A percentile compares a stretch with the other conserved stretches of the same genome.
Conservation (phyloP, 1,284 basidiomycete genomes). For the Ustilago curta region DNA sequence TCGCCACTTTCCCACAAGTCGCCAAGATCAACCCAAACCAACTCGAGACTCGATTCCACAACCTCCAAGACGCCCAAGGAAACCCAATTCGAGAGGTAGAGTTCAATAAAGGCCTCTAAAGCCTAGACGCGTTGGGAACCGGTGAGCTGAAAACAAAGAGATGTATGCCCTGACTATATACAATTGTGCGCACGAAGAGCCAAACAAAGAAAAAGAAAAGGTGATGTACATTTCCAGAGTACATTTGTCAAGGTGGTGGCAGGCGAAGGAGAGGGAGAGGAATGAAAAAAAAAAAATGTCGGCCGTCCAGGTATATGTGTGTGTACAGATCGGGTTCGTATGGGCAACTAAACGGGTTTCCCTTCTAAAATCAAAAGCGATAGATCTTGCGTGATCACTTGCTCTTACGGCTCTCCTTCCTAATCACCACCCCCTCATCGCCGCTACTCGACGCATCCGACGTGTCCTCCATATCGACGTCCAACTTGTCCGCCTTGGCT, state of each 20-base stretch:
- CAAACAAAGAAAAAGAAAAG: background rate
- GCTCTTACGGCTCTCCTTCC: slow-evolving; percentile 41
- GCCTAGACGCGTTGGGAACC: background rate
- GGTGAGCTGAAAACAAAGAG: no score
- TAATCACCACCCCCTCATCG: slow-evolving; percentile 46
- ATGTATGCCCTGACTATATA: no score
- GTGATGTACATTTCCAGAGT: no score
- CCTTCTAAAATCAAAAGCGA: no score
- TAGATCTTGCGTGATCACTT: slow-evolving; percentile 17
- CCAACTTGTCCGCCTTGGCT: slow-evolving; percentile 2
- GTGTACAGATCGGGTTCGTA: no score
- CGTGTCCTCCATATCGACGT: background rate
- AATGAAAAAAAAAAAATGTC: no score
- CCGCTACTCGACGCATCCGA: slow-evolving; percentile 28
- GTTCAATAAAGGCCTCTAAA: slow-evolving; percentile 73
- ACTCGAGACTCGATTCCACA: slow-evolving; percentile 70
- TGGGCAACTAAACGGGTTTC: no score
- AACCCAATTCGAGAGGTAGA: slow-evolving; percentile 69
- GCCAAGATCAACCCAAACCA: slow-evolving; percentile 70
- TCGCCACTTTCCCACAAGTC: slow-evolving; percentile 73
- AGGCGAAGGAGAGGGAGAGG: no score
- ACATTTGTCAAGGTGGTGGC: no score
- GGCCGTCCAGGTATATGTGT: no score
- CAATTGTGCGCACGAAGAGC: no score
- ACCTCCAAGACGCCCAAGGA: slow-evolving; percentile 66